These are phyloP conservation scores for Komagataella phaffii DNA, from an alignment of 805 yeast species.

Conservation along the genomic window DNA sequence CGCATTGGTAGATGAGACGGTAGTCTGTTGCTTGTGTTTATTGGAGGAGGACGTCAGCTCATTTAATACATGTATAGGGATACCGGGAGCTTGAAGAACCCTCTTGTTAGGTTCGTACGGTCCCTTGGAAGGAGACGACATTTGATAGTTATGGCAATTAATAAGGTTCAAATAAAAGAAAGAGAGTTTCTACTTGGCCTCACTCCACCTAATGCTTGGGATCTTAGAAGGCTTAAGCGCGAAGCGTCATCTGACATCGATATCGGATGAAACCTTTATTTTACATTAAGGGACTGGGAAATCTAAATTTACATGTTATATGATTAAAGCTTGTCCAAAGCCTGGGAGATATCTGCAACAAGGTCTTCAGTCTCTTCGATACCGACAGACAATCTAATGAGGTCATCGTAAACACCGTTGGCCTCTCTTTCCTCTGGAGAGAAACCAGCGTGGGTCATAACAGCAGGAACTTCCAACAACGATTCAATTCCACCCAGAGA, in stretches of 20 bases:
- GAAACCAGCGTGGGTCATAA: slow-evolving; percentile 88
- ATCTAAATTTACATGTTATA: background rate
- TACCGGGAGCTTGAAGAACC: background rate
- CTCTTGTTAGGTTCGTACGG: background rate
- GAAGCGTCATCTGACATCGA: background rate
- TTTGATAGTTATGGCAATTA: background rate
- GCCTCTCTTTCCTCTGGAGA: slow-evolving; percentile 67
- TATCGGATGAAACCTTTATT: background rate
- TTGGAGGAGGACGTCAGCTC: background rate
- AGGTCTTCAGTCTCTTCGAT: slow-evolving; percentile 75
- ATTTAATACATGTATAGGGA: background rate
- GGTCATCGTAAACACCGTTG: slow-evolving; percentile 70
- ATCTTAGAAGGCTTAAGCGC: background rate
- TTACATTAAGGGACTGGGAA: background rate
- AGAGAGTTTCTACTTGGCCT: background rate
- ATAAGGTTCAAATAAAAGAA: background rate
- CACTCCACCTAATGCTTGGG: background rate
- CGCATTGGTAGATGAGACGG: slow-evolving; percentile 10
- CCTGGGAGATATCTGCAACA: slow-evolving; percentile 57
- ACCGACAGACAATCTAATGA: slow-evolving; percentile 76
- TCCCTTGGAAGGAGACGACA: background rate
- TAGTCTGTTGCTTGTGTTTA: background rate
- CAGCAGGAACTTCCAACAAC: slow-evolving; percentile 76
- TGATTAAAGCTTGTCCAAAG: slow-evolving; percentile 21
- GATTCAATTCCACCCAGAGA: slow-evolving; percentile 87